Conservation (phyloP, 2,329 filamentous ascomycete genomes). For the Neofusicoccum parvum region DNA sequence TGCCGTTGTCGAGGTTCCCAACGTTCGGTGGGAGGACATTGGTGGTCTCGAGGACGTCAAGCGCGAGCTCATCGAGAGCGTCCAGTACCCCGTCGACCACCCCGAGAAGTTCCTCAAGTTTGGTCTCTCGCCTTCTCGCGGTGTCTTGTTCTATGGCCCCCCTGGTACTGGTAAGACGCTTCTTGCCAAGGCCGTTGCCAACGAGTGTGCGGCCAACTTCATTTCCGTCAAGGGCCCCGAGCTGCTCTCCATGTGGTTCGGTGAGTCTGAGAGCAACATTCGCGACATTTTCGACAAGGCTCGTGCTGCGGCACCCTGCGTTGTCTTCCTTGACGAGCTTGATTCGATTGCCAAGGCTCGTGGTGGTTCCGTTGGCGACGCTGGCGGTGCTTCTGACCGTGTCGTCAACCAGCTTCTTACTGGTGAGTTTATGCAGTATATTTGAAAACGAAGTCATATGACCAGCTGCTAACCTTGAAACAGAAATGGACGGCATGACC, state of each 20-base stretch:
- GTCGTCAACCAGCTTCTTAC: constrained; percentile 99
- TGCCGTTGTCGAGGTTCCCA: constrained; percentile 97
- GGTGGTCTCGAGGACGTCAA: constrained; percentile 98
- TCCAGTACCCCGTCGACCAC: constrained; percentile 98
- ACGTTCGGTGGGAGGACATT: constrained; percentile 99
- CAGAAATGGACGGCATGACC: constrained; percentile 99
- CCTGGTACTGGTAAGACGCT: constrained; percentile 99
- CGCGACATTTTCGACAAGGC: constrained; percentile 99
- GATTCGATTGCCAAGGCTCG: constrained; percentile 99
- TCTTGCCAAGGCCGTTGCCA: constrained; percentile 98
- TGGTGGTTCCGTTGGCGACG: constrained; percentile 94
- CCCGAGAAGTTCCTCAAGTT: constrained; percentile 99
- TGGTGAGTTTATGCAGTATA: constrained; percentile 59
- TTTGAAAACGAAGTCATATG: neutral
- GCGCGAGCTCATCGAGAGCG: constrained; percentile 97
- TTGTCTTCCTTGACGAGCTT: constrained; percentile 98
- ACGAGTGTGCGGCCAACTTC: constrained; percentile 99
- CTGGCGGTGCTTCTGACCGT: constrained; percentile 97
- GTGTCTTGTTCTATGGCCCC: constrained; percentile 98
- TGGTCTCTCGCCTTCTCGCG: constrained; percentile 93
- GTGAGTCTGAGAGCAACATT: constrained; percentile 99
- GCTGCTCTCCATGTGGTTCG: constrained; percentile 99
- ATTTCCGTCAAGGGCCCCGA: constrained; percentile 99
- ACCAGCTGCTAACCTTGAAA: constrained; percentile 45
- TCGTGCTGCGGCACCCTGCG: constrained; percentile 93